Evolutionary conservation across 2,329 filamentous ascomycete species (phyloP), one percentile per base, ranked within the genome.

Genomic region (Teratosphaeriaceae sp.): DNA sequence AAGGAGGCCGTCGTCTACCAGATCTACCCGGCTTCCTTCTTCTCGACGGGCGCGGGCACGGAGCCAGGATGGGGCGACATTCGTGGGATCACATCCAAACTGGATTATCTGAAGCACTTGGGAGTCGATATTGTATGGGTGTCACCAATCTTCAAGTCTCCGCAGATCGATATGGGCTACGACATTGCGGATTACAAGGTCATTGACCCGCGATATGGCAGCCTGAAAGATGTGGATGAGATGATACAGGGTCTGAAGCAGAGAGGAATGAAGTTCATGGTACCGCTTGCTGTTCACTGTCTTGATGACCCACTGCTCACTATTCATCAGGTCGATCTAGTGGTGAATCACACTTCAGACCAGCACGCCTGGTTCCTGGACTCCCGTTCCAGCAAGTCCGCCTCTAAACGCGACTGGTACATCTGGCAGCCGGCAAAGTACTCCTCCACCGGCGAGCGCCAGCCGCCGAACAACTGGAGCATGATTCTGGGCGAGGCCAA

Each of bases 101-200:
- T 85, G 1, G 78, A 82, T 57, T 81, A 85, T 55, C 68, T 85
- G 38, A 69, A 76, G 40, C 67, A 76, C 2, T 67, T 84, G 0
- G 82, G 80, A 1, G 67, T 82, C 8, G 75, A 85, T 53, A 72
- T 79, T 5, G 67, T 87, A 38, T 86, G 82, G 82, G 62, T 81
- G 1, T 83, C 75, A 34, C 83, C 82, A 2, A 68, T 72, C 11
- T 74, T 70, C 59, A 74, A 74, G 45, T 73, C 70, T 9, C 72
- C 72, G 6, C 72, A 75, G 53, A 67, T 72, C 3, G 72, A 75
- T 41, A 75, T 74, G 69, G 72, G 72, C 11, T 75, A 75, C 46
- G 72, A 75, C 38, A 74, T 74, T 26, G 49, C 57, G 15, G 65
- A 69, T 39, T 69, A 74, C 55, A 64, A 67, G 42, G 62, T 65